A percentile compares a stretch with the other conserved stretches of the same genome.
phyloP scores from a whole-genome alignment of 2,329 filamentous ascomycete genomes.

The Beauveria sp. region DNA sequence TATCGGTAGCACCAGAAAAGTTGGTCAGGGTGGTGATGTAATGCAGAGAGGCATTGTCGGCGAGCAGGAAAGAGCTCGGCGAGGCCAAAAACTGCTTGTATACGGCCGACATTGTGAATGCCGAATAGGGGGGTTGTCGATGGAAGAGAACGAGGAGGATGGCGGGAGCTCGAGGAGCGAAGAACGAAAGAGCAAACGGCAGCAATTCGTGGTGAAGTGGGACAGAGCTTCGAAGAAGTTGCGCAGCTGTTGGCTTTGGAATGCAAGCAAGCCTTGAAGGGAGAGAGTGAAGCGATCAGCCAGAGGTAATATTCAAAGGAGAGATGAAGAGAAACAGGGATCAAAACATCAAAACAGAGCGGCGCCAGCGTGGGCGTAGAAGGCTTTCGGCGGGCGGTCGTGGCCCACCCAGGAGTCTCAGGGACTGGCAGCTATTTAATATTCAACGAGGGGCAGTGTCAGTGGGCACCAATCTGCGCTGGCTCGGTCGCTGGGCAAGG shows the following conservation, averaged over 20 bases:
- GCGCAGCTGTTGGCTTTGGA: neutral
- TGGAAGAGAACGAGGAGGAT: neutral
- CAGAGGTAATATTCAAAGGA: neutral
- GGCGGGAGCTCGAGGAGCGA: neutral
- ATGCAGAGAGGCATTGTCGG: slow-evolving; percentile 62
- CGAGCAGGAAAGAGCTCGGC: slow-evolving; percentile 56
- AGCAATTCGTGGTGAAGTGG: neutral
- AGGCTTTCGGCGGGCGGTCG: slow-evolving; percentile 3
- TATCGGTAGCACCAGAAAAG: slow-evolving; percentile 61
- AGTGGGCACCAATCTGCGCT: no score
- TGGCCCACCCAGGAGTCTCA: neutral
- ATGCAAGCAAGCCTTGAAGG: neutral
- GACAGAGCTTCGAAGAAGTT: neutral
- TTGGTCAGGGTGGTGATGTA: slow-evolving; percentile 85
- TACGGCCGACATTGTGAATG: slow-evolving; percentile 33
- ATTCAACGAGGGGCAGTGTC: neutral
- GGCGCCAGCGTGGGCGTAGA: neutral
- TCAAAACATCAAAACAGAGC: slow-evolving; percentile 8
- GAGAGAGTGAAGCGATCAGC: neutral
- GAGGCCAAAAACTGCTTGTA: slow-evolving; percentile 68
- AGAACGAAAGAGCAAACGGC: neutral
- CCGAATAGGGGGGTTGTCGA: slow-evolving; percentile 9
- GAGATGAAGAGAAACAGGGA: slow-evolving; percentile 7
- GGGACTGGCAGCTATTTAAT: neutral
- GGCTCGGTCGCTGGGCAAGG: no score